Conservation (phyloP, 169 alveolate genomes). For the Perkinsus olseni region DNA sequence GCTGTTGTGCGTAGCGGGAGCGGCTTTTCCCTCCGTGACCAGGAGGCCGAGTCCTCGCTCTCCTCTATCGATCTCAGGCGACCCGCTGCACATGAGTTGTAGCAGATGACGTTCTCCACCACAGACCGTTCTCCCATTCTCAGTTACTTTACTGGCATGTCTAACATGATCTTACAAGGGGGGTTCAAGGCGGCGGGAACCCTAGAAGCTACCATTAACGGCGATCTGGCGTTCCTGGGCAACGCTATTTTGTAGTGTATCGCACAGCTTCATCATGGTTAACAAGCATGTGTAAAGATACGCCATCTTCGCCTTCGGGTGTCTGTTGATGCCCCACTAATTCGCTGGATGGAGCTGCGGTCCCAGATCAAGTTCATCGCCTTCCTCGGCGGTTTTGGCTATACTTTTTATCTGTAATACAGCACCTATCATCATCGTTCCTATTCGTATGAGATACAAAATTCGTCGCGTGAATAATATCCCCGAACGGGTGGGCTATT, state of each 20-base stretch:
- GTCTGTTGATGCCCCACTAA: not conserved
- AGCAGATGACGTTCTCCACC: too few relatives aligned
- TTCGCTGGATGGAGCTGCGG: not conserved
- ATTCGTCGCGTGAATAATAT: too few relatives aligned
- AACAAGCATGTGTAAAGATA: not conserved
- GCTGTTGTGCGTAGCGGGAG: too few relatives aligned
- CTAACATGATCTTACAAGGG: not conserved
- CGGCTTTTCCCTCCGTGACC: too few relatives aligned
- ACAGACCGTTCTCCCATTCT: not conserved
- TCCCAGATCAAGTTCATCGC: not conserved
- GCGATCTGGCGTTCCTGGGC: not conserved
- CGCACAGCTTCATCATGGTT: not conserved
- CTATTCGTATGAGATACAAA: too few relatives aligned
- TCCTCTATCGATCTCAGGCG: too few relatives aligned
- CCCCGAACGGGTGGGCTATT: too few relatives aligned
- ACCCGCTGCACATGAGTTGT: too few relatives aligned
- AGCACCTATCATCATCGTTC: not conserved
- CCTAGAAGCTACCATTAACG: not conserved
- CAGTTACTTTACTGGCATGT: not conserved
- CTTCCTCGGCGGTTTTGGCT: not conserved
- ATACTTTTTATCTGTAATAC: not conserved
- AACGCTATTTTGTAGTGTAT: not conserved
- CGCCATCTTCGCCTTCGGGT: not conserved
- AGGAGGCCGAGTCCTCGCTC: too few relatives aligned
- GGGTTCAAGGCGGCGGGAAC: not conserved